Evolutionary conservation across 331 rosid species (phyloP).

Genomic region (Telfairia occidentalis): DNA sequence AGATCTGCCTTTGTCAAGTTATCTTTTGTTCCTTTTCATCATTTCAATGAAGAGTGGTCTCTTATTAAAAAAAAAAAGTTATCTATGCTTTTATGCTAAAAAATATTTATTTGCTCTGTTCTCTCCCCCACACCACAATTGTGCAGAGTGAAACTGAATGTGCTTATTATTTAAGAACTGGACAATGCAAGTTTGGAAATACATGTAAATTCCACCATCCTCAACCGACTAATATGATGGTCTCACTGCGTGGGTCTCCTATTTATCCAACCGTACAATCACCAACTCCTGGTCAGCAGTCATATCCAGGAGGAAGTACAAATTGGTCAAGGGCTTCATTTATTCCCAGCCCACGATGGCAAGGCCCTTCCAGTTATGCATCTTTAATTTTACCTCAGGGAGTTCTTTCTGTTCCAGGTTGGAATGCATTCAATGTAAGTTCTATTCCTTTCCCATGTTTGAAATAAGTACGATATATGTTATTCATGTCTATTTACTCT

Average conservation of each 20-base stretch:
- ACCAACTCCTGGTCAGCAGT: constrained; percentile 91
- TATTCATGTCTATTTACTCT: background rate
- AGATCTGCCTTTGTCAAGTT: background rate
- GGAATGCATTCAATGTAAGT: constrained; percentile 83
- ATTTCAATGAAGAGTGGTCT: no score
- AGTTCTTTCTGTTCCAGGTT: constrained; percentile 85
- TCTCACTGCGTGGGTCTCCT: constrained; percentile 67
- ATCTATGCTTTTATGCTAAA: background rate
- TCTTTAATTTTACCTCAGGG: constrained; percentile 85
- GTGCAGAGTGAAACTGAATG: constrained; percentile 75
- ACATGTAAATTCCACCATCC: constrained; percentile 98
- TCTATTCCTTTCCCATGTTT: constrained; percentile 16
- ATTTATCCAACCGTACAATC: constrained; percentile 78
- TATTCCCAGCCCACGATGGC: constrained; percentile 93
- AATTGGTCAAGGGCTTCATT: constrained; percentile 89
- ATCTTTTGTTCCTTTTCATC: no score
- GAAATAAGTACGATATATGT: background rate
- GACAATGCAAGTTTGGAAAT: constrained; percentile 84
- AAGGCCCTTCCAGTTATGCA: constrained; percentile 80
- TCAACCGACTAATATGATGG: constrained; percentile 79
- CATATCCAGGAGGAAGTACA: constrained; percentile 67
- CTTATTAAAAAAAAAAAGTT: no score
- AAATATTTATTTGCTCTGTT: constrained; percentile 9
- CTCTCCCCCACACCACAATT: background rate
- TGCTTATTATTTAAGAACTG: constrained; percentile 87